Evolutionary conservation across 75 land plant genomes (phyloP).

Genomic region (Chamaecyparis obtusa): DNA sequence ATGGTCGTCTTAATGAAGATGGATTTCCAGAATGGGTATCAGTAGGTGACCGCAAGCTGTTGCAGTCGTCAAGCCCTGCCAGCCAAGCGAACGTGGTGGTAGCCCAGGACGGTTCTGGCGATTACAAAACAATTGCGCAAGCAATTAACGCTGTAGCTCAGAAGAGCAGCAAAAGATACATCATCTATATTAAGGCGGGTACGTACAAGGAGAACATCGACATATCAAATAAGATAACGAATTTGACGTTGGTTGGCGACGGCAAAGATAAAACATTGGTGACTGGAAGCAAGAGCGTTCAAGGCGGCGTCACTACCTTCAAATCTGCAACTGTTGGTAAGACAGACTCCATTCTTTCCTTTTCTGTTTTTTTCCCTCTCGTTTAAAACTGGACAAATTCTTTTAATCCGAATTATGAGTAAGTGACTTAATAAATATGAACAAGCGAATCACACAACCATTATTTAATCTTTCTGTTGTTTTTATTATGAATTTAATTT

Average conservation of each 20-base stretch:
- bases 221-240: constrained; percentile 5
- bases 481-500: too few relatives aligned
- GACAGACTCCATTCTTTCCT: not conserved
- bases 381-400: too few relatives aligned
- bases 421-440: too few relatives aligned
- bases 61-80: constrained; percentile 1
- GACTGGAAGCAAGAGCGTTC: constrained; percentile 24
- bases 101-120: constrained; percentile 33
- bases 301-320: constrained; percentile 22
- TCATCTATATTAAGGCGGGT: constrained; percentile 24
- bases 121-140: constrained; percentile 12
- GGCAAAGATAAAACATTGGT: constrained; percentile 22
- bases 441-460: too few relatives aligned
- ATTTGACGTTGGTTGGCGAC: constrained; percentile 25
- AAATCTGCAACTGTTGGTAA: constrained; percentile 22
- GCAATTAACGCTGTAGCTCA: not conserved
- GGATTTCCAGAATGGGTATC: constrained; percentile 22
- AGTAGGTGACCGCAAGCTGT: not conserved
- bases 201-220: constrained; percentile 22
- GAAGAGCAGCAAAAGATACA: not conserved
- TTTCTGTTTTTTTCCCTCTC: too few relatives aligned
- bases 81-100: constrained; percentile 25
- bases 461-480: too few relatives aligned
- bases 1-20: not conserved
- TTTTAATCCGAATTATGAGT: too few relatives aligned